Base-by-base conservation (phyloP, 2,329 filamentous ascomycete genomes). In the Aspergillus tamarii region DNA sequence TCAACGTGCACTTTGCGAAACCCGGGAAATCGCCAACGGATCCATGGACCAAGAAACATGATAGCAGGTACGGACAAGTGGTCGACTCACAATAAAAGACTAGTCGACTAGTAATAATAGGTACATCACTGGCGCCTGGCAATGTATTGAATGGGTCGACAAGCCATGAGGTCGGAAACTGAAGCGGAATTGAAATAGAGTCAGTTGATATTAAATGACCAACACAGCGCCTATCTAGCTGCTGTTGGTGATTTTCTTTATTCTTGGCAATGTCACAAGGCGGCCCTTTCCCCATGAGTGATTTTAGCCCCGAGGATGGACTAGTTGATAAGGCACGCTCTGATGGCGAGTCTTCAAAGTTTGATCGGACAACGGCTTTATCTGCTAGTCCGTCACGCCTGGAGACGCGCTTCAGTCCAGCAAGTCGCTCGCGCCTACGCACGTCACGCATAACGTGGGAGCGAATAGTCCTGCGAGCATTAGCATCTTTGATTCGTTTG, bases 391-490 rank as follows among this genome's bases (percentile, higher is more conserved):
- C 67, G 41, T 73, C 76, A 32, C 69, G 74, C 66, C 66, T 76
- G 3, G 75, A 73, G 16, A 71, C 70, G 56, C 78, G 69, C 65
- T 78, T 80, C 43, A 76, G 63, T 2, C 78, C 78, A 16, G 76
- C 76, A 7, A 78, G 73, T 58, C 75, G 70, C 64, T 80, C 78
- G n/a, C 75, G 73, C 34, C 77, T 75, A 45, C 78, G 78, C 19
- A 80, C 78, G 66, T 79, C 74, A 46, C 78, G 76, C 78, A 80
- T 80, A 21, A 80, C 78, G 74, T 80, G 78, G 16, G 78, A 80
- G 19, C 78, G 76, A 54, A 80, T 80, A 14, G 74, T 74, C 66
- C 78, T 78, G 50, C 77, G 74, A 34, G 78, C 76, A 65, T 76
- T 74, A 58, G 70, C 71, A 70, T 80, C 73, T 63, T 73, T 77